These are phyloP conservation scores for Herpotrichia juniperi DNA, from an alignment of 2,329 filamentous ascomycete genomes.

Conservation along the genomic window DNA sequence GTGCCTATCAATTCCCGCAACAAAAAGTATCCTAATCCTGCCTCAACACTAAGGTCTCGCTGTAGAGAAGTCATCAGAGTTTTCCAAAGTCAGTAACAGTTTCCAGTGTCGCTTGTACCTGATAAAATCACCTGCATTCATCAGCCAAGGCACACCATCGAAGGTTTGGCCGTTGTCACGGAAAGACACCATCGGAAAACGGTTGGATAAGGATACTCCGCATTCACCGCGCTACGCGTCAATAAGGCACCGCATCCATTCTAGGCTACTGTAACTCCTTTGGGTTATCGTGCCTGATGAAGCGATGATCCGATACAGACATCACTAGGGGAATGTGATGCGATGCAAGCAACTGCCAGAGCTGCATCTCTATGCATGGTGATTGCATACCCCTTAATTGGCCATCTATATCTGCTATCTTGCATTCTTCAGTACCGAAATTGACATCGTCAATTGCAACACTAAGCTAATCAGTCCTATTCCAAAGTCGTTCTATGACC, in stretches of 20 bases:
- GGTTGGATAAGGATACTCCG: background rate
- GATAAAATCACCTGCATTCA: background rate
- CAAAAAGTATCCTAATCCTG: conserved; percentile 4
- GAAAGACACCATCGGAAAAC: background rate
- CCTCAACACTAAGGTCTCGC: background rate
- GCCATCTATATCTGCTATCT: background rate
- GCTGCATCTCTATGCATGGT: background rate
- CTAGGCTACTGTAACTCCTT: background rate
- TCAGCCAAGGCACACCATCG: background rate
- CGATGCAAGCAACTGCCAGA: background rate
- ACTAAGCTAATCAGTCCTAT: too few species aligned
- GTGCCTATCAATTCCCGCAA: background rate
- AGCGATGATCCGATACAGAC: background rate
- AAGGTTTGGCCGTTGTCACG: background rate
- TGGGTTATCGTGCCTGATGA: background rate
- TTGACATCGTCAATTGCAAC: background rate
- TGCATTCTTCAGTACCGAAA: background rate
- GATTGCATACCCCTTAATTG: conserved; percentile 2
- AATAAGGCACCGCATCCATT: background rate
- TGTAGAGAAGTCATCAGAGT: background rate
- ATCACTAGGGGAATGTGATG: background rate
- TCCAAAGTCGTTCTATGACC: too few species aligned
- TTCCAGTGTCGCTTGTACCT: background rate
- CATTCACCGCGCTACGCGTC: background rate
- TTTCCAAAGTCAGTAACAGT: background rate